Percentiles rank a stretch among this genome's conserved stretches.
Conservation (phyloP, 805 yeast genomes). For the Alloascoidea hylecoeti region DNA sequence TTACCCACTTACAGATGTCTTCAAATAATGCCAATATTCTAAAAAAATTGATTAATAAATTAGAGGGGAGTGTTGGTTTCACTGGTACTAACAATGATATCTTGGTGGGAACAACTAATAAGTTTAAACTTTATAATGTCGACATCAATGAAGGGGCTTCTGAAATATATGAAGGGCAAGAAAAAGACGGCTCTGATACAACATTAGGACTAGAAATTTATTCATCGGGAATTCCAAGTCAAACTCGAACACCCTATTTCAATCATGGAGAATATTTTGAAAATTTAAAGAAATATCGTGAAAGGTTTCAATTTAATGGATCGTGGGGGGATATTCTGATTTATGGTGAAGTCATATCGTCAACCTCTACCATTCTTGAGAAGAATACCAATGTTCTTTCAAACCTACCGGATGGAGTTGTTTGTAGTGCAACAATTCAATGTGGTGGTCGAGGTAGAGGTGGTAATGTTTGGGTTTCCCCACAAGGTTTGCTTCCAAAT, state of each 20-base stretch:
- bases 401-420: slow-evolving; percentile 51
- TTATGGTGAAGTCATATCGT: slow-evolving; percentile 83
- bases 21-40: slow-evolving; percentile 22
- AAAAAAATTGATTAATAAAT: slow-evolving; percentile 16
- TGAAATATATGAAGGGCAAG: slow-evolving; percentile 40
- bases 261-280: slow-evolving; percentile 42
- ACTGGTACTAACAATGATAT: slow-evolving; percentile 18
- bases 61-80: slow-evolving; percentile 23
- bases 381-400: slow-evolving; percentile 46
- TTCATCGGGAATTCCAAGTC: slow-evolving; percentile 20
- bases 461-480: slow-evolving; percentile 91
- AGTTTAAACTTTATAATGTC: slow-evolving; percentile 25
- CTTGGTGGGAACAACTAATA: slow-evolving; percentile 40
- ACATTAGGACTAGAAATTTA: too few species aligned
- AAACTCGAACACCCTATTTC: slow-evolving; percentile 63
- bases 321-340: slow-evolving; percentile 48
- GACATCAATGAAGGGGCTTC: slow-evolving; percentile 32
- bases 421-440: slow-evolving; percentile 68
- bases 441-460: slow-evolving; percentile 91
- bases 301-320: slow-evolving; percentile 2
- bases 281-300: slow-evolving; percentile 20
- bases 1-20: slow-evolving; percentile 52
- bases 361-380: slow-evolving; percentile 73
- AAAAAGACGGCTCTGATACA: too few species aligned
- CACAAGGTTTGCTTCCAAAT: slow-evolving; percentile 79